A percentile compares a stretch with the other conserved stretches of the same genome.
Conservation (phyloP, 352 stramenopile genomes). For the Thalassiosira hispida region DNA sequence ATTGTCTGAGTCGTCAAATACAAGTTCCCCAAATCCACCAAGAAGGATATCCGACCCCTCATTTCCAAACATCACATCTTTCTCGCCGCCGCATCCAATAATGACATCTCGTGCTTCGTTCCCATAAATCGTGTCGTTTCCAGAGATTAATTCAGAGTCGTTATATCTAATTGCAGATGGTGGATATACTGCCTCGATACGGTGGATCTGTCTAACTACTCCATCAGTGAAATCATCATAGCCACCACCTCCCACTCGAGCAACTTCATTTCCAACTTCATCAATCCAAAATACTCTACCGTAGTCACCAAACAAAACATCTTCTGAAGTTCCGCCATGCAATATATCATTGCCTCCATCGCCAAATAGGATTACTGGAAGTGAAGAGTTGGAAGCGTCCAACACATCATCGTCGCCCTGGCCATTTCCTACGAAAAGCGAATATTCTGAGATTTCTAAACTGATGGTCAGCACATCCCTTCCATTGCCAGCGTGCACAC, state of each 20-base stretch:
- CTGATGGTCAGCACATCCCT: constrained; percentile 45
- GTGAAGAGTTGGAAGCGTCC: constrained; percentile 38
- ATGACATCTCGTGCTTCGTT: constrained; percentile 37
- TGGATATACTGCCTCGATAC: constrained; percentile 29
- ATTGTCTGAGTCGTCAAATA: neutral
- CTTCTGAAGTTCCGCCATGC: constrained; percentile 26
- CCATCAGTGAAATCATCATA: constrained; percentile 58
- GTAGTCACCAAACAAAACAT: constrained; percentile 62
- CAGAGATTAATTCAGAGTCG: too few relatives aligned
- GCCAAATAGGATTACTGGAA: constrained; percentile 60
- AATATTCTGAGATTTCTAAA: constrained; percentile 13
- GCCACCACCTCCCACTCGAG: constrained; percentile 46
- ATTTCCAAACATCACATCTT: constrained; percentile 3
- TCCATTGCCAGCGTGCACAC: constrained; percentile 51
- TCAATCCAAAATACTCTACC: constrained; percentile 45
- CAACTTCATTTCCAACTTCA: constrained; percentile 28
- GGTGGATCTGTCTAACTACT: constrained; percentile 23
- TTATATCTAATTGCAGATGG: constrained; percentile 16
- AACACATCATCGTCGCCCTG: constrained; percentile 52
- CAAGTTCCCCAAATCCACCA: constrained; percentile 18
- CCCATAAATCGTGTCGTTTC: constrained; percentile 39
- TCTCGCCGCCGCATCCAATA: constrained; percentile 27
- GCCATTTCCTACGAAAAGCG: constrained; percentile 52
- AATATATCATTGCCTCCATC: constrained; percentile 57
- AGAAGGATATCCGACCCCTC: constrained; percentile 17